Evolutionary conservation across 2,329 filamentous ascomycete species (phyloP).

Genomic region (Fusarium newnesense): DNA sequence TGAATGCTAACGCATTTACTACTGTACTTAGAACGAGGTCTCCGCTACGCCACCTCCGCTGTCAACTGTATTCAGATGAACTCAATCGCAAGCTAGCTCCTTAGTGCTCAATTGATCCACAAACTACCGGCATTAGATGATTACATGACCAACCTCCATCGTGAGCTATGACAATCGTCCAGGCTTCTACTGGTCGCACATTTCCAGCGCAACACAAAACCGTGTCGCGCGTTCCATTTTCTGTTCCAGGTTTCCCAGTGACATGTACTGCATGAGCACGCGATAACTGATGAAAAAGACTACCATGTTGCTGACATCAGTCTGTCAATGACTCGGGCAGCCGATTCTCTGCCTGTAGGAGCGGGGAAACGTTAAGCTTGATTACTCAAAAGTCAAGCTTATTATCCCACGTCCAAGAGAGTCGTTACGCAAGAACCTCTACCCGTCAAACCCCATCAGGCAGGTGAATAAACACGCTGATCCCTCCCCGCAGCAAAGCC

Average conservation of each 20-base stretch:
- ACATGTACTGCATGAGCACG: neutral
- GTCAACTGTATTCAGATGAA: neutral
- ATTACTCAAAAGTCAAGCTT: conserved; percentile 8
- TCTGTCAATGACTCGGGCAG: neutral
- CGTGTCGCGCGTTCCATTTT: neutral
- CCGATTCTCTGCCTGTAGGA: neutral
- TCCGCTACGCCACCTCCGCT: neutral
- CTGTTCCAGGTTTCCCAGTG: neutral
- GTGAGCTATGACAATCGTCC: neutral
- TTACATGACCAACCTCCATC: neutral
- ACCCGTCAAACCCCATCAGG: conserved; percentile 22
- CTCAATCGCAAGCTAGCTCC: neutral
- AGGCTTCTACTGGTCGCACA: neutral
- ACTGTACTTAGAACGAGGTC: neutral
- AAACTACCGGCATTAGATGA: neutral
- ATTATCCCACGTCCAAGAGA: conserved; percentile 7
- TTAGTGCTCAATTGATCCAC: neutral
- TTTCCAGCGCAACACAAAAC: neutral
- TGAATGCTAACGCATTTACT: too few species aligned
- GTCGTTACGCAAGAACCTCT: conserved; percentile 24
- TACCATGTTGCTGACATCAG: neutral
- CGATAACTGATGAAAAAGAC: neutral
- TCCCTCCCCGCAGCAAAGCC: conserved; percentile 24
- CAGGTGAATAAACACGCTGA: conserved; percentile 19
- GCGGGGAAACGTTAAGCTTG: conserved; percentile 14